Evolutionary conservation across 2,329 filamentous ascomycete species (phyloP).

Genomic region (Trichoderma sp.): DNA sequence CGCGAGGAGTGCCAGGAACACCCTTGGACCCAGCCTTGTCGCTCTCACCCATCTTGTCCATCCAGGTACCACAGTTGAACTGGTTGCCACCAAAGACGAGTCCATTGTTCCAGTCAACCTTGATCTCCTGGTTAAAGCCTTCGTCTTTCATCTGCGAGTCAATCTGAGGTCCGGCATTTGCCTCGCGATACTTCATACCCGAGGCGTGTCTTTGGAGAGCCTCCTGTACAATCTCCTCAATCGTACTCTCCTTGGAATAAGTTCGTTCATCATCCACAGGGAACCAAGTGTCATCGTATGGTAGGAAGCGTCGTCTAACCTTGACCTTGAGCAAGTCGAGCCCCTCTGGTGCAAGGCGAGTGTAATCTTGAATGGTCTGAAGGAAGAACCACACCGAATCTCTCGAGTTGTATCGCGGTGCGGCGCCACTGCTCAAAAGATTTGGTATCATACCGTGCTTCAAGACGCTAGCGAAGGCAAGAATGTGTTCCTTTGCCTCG

Average conservation of each 20-base stretch:
- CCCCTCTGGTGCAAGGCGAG: slow-evolving; percentile 77
- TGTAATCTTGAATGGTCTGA: slow-evolving; percentile 94
- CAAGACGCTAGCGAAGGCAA: slow-evolving; percentile 90
- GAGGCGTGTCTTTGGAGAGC: slow-evolving; percentile 87
- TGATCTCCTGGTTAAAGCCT: slow-evolving; percentile 89
- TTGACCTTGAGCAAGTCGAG: slow-evolving; percentile 71
- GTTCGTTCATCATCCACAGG: slow-evolving; percentile 76
- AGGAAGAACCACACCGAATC: slow-evolving; percentile 99
- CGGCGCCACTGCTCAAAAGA: slow-evolving; percentile 79
- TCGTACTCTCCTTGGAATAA: slow-evolving; percentile 79
- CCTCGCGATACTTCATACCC: slow-evolving; percentile 89
- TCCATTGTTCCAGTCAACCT: slow-evolving; percentile 86
- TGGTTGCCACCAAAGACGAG: slow-evolving; percentile 94
- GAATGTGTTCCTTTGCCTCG: slow-evolving; percentile 90
- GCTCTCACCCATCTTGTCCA: slow-evolving; percentile 99
- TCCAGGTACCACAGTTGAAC: slow-evolving; percentile 96
- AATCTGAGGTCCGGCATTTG: slow-evolving; percentile 85
- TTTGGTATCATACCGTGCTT: slow-evolving; percentile 99
- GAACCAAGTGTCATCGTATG: slow-evolving; percentile 97
- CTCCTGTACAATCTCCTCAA: slow-evolving; percentile 91
- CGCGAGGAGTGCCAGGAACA: slow-evolving; percentile 91
- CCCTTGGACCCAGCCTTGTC: slow-evolving; percentile 88
- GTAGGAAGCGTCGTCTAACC: slow-evolving; percentile 82
- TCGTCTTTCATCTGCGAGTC: slow-evolving; percentile 91
- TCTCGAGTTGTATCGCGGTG: slow-evolving; percentile 90